A percentile compares a stretch with the other conserved stretches of the same genome.
Evolutionary conservation across 1,284 basidiomycete genomes (phyloP).

Genomic region (Marasmius sp.): DNA sequence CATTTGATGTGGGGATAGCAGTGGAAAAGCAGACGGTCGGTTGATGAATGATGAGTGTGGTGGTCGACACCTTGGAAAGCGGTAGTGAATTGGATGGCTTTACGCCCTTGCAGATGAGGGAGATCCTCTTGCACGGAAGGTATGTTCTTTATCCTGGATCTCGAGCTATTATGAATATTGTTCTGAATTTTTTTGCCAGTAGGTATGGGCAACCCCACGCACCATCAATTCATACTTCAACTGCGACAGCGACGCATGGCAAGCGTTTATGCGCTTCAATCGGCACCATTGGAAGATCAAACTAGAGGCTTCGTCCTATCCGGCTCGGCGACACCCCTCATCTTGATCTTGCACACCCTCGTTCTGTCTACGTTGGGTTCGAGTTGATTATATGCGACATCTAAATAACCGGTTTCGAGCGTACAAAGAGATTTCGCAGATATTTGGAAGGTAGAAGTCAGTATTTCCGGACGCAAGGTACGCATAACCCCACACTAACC

Average conservation of each 20-base stretch:
- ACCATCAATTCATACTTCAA: neutral
- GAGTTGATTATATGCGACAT: neutral
- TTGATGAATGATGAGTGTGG: too few relatives aligned
- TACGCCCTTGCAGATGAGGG: too few relatives aligned
- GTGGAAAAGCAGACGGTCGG: too few relatives aligned
- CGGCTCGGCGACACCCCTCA: neutral
- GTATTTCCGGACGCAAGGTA: neutral
- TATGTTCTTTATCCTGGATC: neutral
- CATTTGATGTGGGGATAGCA: too few relatives aligned
- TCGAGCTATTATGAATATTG: neutral
- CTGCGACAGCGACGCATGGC: neutral
- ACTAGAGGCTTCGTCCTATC: neutral
- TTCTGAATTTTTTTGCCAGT: neutral
- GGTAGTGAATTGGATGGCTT: too few relatives aligned
- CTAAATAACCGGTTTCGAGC: neutral
- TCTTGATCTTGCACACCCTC: neutral
- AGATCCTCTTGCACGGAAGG: neutral
- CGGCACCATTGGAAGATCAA: neutral
- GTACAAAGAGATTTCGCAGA: too few relatives aligned
- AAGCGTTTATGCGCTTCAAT: neutral
- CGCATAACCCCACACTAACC: neutral
- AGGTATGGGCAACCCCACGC: neutral
- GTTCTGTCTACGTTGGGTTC: neutral
- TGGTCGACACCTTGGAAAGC: too few relatives aligned
- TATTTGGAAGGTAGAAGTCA: too few relatives aligned